Evolutionary conservation across 129 eudicot species (phyloP).

Genomic region (Lactuca sativa): DNA sequence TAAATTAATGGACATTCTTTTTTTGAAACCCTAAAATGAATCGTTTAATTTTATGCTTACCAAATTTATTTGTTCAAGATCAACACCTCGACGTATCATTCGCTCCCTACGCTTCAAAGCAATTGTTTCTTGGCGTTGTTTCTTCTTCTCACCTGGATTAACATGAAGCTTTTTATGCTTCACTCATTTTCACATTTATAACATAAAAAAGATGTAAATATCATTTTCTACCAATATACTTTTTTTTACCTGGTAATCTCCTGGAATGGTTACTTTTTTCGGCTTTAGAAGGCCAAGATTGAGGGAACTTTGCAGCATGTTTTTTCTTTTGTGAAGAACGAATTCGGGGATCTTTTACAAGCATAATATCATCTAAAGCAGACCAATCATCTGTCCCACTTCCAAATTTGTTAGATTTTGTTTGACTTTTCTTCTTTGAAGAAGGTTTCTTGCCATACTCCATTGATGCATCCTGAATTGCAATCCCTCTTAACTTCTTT

Average conservation of each 20-base stretch:
- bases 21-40: not conserved
- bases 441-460: constrained; percentile 65
- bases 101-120: constrained; percentile 79
- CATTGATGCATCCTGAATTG: constrained; percentile 86
- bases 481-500: constrained; percentile 68
- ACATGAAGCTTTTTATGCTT: too few relatives aligned
- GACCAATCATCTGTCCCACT: constrained; percentile 33
- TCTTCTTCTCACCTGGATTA: constrained; percentile 81
- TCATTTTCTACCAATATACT: not conserved
- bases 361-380: constrained; percentile 58
- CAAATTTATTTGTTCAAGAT: constrained; percentile 70
- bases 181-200: constrained; percentile 1
- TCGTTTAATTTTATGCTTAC: constrained; percentile 44
- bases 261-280: constrained; percentile 53
- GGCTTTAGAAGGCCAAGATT: constrained; percentile 64
- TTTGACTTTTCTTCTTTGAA: constrained; percentile 42
- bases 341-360: constrained; percentile 71
- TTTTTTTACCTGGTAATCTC: constrained; percentile 63
- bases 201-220: not conserved
- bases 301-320: constrained; percentile 49
- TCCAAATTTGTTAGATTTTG: constrained; percentile 25
- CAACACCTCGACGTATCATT: constrained; percentile 79
- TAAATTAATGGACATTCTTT: not conserved
- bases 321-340: constrained; percentile 65
- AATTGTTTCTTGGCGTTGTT: constrained; percentile 68